These are phyloP conservation scores for Phaeomoniella chlamydospora DNA, from an alignment of 2,329 filamentous ascomycete species.

Conservation along the genomic window DNA sequence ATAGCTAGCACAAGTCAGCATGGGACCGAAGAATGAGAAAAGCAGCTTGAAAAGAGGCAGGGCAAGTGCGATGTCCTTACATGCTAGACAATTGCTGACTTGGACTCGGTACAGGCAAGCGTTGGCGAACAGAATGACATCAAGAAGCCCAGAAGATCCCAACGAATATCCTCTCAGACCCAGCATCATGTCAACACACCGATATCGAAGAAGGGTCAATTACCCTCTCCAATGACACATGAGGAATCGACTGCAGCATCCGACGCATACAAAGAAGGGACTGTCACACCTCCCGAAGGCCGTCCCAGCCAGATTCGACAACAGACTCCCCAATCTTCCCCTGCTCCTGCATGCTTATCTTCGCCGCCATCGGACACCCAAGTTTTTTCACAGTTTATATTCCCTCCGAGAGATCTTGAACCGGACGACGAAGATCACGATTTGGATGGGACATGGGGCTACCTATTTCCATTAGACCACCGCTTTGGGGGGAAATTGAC, in stretches of 20 bases:
- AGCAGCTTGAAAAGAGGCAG: slow-evolving; percentile 72
- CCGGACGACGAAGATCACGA: slow-evolving; percentile 79
- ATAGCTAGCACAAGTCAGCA: slow-evolving; percentile 5
- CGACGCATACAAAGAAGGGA: slow-evolving; percentile 48
- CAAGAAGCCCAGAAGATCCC: slow-evolving; percentile 75
- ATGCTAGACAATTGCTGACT: slow-evolving; percentile 7
- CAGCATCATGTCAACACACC: slow-evolving; percentile 35
- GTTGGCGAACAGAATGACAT: slow-evolving; percentile 49
- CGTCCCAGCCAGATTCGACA: slow-evolving; percentile 38
- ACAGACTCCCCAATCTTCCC: slow-evolving; percentile 30
- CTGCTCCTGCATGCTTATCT: slow-evolving; percentile 29
- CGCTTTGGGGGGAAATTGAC: slow-evolving; percentile 57
- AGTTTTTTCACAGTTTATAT: slow-evolving; percentile 65
- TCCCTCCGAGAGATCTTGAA: slow-evolving; percentile 55
- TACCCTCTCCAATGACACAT: slow-evolving; percentile 70
- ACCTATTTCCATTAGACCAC: slow-evolving; percentile 68
- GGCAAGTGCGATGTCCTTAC: slow-evolving; percentile 36
- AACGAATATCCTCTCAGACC: slow-evolving; percentile 51
- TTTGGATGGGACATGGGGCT: slow-evolving; percentile 86
- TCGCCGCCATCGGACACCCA: slow-evolving; percentile 66
- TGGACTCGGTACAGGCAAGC: slow-evolving; percentile 40
- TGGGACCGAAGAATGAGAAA: slow-evolving; percentile 48
- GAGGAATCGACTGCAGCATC: slow-evolving; percentile 48
- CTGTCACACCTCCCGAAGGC: slow-evolving; percentile 53
- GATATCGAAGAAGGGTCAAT: slow-evolving; percentile 48